Percentiles rank a stretch among this genome's conserved stretches.
Evolutionary conservation across 768 basidiomycete species (phyloP).

Genomic region (Trametes punicea): DNA sequence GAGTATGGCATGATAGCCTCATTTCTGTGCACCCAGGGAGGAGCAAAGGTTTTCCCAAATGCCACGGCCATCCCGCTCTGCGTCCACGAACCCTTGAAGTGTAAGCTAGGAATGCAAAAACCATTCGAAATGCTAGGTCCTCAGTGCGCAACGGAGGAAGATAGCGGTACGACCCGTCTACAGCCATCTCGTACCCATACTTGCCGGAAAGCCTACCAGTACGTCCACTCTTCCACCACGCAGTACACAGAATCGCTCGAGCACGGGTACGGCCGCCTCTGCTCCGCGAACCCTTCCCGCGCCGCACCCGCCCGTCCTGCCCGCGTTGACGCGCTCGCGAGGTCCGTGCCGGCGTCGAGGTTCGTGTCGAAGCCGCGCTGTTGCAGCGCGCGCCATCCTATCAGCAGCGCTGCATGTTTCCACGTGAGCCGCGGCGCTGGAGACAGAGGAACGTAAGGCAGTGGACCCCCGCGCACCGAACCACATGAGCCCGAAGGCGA

Average conservation of each 20-base stretch:
- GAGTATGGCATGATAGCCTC: too few species aligned
- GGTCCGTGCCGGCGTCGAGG: slow-evolving; percentile 16
- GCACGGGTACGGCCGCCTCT: slow-evolving; percentile 50
- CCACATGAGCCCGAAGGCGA: slow-evolving; percentile 71
- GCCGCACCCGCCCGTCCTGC: slow-evolving; percentile 18
- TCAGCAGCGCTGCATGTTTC: slow-evolving; percentile 36
- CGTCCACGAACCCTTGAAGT: too few species aligned
- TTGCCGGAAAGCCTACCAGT: slow-evolving; percentile 30
- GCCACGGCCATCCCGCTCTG: too few species aligned
- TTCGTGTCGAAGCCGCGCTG: slow-evolving; percentile 23
- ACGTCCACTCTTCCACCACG: slow-evolving; percentile 68
- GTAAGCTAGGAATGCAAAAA: too few species aligned
- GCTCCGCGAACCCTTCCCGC: slow-evolving; percentile 22
- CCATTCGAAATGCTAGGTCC: too few species aligned
- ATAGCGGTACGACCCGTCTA: too few species aligned
- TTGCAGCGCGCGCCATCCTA: slow-evolving; percentile 40
- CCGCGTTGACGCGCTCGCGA: slow-evolving; percentile 17
- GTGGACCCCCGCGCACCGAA: slow-evolving; percentile 48
- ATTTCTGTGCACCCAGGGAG: too few species aligned
- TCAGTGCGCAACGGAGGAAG: too few species aligned
- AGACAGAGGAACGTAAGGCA: background rate
- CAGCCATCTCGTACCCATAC: background rate
- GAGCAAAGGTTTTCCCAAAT: too few species aligned
- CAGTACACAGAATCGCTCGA: slow-evolving; percentile 60
- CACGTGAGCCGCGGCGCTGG: too few species aligned